These are phyloP conservation scores for Saccharomyces hybrid DNA, from an alignment of 1,139 yeast species.

Conservation along the genomic window DNA sequence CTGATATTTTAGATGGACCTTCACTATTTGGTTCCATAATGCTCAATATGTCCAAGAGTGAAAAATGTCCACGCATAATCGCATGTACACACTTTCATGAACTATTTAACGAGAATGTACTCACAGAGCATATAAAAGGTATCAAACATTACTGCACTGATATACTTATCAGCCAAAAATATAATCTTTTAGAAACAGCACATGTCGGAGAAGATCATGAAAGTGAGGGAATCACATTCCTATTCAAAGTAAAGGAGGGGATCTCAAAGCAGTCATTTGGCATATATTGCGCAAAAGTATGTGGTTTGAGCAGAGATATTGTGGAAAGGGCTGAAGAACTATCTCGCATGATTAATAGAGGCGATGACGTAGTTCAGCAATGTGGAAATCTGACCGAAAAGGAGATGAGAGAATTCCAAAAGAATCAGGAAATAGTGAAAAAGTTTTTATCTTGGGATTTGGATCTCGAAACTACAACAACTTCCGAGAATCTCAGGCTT, in stretches of 20 bases:
- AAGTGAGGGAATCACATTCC: conserved; percentile 29
- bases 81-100: conserved; percentile 43
- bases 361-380: conserved; percentile 18
- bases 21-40: conserved; percentile 38
- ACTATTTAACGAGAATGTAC: conserved; percentile 27
- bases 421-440: conserved; percentile 25
- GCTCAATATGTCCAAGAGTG: conserved; percentile 19
- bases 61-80: conserved; percentile 31
- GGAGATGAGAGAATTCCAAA: conserved; percentile 15
- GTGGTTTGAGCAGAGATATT: conserved; percentile 32
- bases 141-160: conserved; percentile 16
- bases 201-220: neutral
- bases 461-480: conserved; percentile 12
- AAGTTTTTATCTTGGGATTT: conserved; percentile 32
- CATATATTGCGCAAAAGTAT: conserved; percentile 35
- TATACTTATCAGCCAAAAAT: neutral
- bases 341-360: conserved; percentile 13
- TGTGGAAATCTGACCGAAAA: conserved; percentile 15
- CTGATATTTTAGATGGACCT: conserved; percentile 41
- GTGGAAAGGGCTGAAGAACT: conserved; percentile 31
- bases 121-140: conserved; percentile 13
- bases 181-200: neutral
- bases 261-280: conserved; percentile 35
- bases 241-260: conserved; percentile 33
- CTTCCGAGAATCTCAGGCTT: conserved; percentile 6